These are phyloP conservation scores for Harringtonia aguacate DNA, from an alignment of 2,329 filamentous ascomycete species.

Conservation along the genomic window DNA sequence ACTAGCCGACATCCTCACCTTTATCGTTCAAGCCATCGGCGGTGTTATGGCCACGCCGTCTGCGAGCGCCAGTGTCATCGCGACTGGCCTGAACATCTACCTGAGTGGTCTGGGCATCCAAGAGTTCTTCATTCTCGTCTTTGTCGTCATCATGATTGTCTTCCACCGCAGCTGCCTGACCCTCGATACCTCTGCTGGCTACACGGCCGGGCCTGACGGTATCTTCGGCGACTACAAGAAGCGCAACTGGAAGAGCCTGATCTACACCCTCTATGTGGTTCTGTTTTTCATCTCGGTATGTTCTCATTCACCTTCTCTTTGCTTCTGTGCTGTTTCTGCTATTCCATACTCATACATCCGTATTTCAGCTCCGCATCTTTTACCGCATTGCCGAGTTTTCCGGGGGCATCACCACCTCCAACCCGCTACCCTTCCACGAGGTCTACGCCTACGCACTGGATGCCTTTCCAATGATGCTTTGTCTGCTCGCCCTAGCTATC, in stretches of 20 bases:
- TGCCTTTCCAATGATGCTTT: slow-evolving; percentile 43
- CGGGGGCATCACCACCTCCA: slow-evolving; percentile 28
- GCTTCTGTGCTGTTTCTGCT: slow-evolving; percentile 2
- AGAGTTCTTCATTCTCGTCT: slow-evolving; percentile 26
- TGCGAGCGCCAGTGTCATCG: slow-evolving; percentile 13
- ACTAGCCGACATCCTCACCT: slow-evolving; percentile 34
- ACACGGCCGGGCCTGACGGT: neutral
- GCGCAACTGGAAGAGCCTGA: slow-evolving; percentile 21
- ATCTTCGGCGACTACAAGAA: slow-evolving; percentile 7
- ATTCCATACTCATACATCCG: too few relatives aligned
- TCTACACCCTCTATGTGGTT: slow-evolving; percentile 22
- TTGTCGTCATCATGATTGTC: slow-evolving; percentile 21
- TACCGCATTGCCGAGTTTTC: slow-evolving; percentile 49
- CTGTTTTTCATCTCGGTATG: slow-evolving; percentile 25
- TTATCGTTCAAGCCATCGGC: slow-evolving; percentile 31
- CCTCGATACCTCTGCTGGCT: neutral
- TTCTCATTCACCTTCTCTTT: neutral
- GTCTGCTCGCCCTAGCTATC: slow-evolving; percentile 27
- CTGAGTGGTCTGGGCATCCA: slow-evolving; percentile 26
- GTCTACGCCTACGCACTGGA: slow-evolving; percentile 40
- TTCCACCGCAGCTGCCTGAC: slow-evolving; percentile 21
- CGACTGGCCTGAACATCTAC: slow-evolving; percentile 27
- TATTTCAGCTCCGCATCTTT: slow-evolving; percentile 42
- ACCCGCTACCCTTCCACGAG: slow-evolving; percentile 37
- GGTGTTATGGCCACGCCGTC: slow-evolving; percentile 23